Evolutionary conservation across 352 stramenopile genomes (phyloP).

Genomic region (Phytophthora idaei): DNA sequence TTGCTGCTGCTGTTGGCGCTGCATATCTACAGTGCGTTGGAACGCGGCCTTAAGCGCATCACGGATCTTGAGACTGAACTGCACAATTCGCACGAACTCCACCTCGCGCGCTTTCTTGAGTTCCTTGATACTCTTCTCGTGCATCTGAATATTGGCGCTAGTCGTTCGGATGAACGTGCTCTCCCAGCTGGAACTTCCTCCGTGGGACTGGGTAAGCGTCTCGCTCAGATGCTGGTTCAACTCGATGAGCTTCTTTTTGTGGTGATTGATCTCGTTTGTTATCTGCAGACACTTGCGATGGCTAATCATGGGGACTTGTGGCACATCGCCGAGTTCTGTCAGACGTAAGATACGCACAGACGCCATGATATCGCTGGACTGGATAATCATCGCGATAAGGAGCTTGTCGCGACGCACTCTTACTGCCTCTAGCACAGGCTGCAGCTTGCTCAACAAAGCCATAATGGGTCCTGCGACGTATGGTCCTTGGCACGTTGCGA

Average conservation of each 20-base stretch:
- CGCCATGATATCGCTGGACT: conserved; percentile 57
- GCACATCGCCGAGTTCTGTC: conserved; percentile 61
- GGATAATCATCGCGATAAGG: conserved; percentile 59
- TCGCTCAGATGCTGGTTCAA: conserved; percentile 53
- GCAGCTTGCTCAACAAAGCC: conserved; percentile 31
- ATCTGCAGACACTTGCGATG: conserved; percentile 67
- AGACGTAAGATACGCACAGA: conserved; percentile 61
- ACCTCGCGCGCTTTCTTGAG: conserved; percentile 63
- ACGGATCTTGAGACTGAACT: conserved; percentile 63
- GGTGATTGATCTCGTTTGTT: conserved; percentile 50
- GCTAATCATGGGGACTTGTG: conserved; percentile 55
- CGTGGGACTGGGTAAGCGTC: conserved; percentile 38
- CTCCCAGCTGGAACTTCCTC: conserved; percentile 42
- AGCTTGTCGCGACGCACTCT: conserved; percentile 41
- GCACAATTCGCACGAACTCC: conserved; percentile 75
- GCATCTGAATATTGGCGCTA: conserved; percentile 51
- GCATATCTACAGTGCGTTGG: conserved; percentile 35
- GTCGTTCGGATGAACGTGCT: conserved; percentile 47
- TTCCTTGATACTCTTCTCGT: conserved; percentile 44
- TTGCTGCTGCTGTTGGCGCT: conserved; percentile 35
- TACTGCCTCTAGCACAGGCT: conserved; percentile 35
- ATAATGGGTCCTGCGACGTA: conserved; percentile 40
- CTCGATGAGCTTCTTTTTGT: conserved; percentile 35
- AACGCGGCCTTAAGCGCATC: conserved; percentile 53
- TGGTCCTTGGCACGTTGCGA: conserved; percentile 51